A percentile compares a stretch with the other conserved stretches of the same genome.
Conservation (phyloP, 768 basidiomycete species). For the Mycena pura region DNA sequence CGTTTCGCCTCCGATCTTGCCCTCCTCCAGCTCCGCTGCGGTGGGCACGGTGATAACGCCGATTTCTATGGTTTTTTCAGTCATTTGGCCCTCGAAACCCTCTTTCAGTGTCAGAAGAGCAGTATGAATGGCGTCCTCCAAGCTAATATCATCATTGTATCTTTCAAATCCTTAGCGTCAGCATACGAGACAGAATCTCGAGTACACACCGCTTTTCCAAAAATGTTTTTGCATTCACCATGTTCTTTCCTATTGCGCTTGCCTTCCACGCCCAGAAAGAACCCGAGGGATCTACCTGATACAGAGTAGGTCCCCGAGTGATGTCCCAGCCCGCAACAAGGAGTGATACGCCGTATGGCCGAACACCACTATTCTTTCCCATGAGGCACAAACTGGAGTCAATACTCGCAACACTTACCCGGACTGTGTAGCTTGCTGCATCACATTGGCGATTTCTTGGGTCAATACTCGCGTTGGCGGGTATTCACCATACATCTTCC, state of each 20-base stretch:
- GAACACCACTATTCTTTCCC: conserved; percentile 78
- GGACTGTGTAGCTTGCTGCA: conserved; percentile 99
- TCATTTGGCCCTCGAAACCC: conserved; percentile 99
- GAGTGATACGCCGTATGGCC: conserved; percentile 98
- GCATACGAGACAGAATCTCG: conserved; percentile 15
- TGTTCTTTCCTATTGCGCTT: conserved; percentile 99
- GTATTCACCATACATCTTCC: conserved; percentile 99
- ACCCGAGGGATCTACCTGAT: conserved; percentile 98
- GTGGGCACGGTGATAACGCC: conserved; percentile 94
- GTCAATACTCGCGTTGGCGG: conserved; percentile 96
- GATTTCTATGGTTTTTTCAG: conserved; percentile 99
- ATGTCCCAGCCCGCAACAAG: conserved; percentile 97
- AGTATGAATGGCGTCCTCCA: conserved; percentile 99
- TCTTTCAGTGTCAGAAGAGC: conserved; percentile 97
- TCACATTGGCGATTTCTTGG: conserved; percentile 96
- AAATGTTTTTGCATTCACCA: conserved; percentile 99
- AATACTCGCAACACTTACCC: conserved; percentile 64
- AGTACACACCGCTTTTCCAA: conserved; percentile 95
- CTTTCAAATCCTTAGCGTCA: conserved; percentile 49
- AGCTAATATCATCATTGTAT: conserved; percentile 98
- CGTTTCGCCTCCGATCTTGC: conserved; percentile 70
- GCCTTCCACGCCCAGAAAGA: conserved; percentile 99
- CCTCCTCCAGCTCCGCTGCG: conserved; percentile 68
- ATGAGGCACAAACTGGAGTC: conserved; percentile 34
- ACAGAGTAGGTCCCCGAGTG: conserved; percentile 94